Evolutionary conservation across 139 green algal species (phyloP).

Genomic region (Auxenochlorella pyrenoidosa): DNA sequence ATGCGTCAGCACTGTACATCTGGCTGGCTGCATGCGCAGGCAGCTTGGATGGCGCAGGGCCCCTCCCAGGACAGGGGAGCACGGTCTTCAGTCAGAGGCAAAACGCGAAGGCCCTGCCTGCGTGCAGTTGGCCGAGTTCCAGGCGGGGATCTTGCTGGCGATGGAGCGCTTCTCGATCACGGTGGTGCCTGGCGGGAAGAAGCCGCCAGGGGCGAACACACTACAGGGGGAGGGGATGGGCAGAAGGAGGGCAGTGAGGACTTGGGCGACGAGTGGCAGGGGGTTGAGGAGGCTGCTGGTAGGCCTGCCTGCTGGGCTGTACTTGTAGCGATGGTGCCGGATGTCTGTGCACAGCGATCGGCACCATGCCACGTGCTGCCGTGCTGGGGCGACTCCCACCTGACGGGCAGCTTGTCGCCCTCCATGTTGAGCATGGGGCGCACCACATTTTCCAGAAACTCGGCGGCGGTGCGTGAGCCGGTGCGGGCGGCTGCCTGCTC

Average conservation of each 20-base stretch:
- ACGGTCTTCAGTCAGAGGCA: no score
- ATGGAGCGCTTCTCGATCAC: slow-evolving; percentile 63
- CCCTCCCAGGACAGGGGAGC: no score
- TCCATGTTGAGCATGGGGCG: slow-evolving; percentile 64
- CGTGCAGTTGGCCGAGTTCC: slow-evolving; percentile 60
- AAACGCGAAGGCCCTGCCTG: not conserved
- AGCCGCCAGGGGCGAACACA: slow-evolving; percentile 52
- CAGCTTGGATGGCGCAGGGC: no score
- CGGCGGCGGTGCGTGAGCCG: slow-evolving; percentile 8
- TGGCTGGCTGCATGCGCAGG: no score
- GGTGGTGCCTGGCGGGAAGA: slow-evolving; percentile 61
- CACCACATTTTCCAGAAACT: slow-evolving; percentile 64
- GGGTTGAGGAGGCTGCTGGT: no score
- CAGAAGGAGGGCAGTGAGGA: not conserved
- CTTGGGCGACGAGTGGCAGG: no score
- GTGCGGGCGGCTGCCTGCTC: not conserved
- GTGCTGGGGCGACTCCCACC: not conserved
- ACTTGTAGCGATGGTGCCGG: no score
- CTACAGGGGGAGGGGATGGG: not conserved
- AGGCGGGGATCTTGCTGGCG: slow-evolving; percentile 53
- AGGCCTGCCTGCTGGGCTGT: no score
- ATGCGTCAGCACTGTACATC: no score
- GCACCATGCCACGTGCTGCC: no score
- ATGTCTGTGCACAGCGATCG: no score
- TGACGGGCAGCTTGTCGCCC: slow-evolving; percentile 71